phyloP scores from a whole-genome alignment of 768 basidiomycete species.

The Mycena vulgaris region DNA sequence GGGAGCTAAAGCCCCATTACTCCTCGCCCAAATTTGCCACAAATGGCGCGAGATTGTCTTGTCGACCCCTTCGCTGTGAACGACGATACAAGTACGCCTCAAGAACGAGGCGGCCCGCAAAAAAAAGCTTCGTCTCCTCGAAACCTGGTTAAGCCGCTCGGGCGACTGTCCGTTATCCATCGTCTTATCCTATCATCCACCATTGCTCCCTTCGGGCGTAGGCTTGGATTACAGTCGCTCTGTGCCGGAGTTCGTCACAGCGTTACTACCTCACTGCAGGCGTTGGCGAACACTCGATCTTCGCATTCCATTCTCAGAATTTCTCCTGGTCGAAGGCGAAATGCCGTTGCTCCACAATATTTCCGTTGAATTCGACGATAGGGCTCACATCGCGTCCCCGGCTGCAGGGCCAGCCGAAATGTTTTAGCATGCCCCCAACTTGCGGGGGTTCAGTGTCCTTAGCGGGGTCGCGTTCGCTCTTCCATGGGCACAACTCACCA shows the following conservation, averaged over 20 bases:
- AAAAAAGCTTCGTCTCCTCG: background rate
- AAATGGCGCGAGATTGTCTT: background rate
- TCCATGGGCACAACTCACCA: no score
- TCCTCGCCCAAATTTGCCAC: background rate
- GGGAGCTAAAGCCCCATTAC: background rate
- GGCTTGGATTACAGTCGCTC: no score
- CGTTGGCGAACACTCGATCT: background rate
- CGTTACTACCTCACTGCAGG: background rate
- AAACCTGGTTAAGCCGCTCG: background rate
- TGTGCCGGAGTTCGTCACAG: background rate
- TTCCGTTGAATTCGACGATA: no score
- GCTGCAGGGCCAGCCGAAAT: background rate
- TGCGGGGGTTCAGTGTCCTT: no score
- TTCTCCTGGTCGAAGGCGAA: background rate
- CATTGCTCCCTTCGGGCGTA: no score
- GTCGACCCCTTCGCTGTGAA: background rate
- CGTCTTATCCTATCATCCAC: no score
- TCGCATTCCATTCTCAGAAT: background rate
- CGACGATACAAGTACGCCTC: background rate
- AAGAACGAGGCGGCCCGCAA: background rate
- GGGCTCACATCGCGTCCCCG: no score
- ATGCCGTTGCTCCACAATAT: background rate
- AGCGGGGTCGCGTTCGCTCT: no score
- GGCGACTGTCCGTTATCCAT: background rate
- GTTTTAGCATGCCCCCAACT: background rate